A percentile compares a stretch with the other conserved stretches of the same genome.
Conservation (phyloP, 176 grass and related monocot genomes). For the Oryza glumipatula region DNA sequence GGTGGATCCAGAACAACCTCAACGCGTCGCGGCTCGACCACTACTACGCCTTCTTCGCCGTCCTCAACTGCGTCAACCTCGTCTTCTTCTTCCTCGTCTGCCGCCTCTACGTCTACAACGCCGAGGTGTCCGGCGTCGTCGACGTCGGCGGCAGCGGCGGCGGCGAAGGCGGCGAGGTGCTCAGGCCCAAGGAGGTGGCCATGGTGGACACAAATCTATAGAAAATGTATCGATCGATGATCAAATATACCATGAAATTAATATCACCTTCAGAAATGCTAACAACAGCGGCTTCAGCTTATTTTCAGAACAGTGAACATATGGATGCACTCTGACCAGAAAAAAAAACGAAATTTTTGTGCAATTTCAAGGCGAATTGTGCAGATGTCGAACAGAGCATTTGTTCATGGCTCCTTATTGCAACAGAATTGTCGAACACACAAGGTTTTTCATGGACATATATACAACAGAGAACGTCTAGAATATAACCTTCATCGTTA, state of each 20-base stretch:
- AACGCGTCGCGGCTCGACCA: slow-evolving; percentile 82
- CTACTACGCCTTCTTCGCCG: slow-evolving; percentile 82
- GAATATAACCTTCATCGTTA: too few relatives aligned
- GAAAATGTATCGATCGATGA: background rate
- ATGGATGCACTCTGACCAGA: too few relatives aligned
- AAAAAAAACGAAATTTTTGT: too few relatives aligned
- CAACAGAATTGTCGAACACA: too few relatives aligned
- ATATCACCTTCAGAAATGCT: background rate
- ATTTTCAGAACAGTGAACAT: too few relatives aligned
- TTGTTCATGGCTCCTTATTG: background rate
- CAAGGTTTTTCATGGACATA: too few relatives aligned
- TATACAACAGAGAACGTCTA: too few relatives aligned
- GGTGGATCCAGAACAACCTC: slow-evolving; percentile 90
- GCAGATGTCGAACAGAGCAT: background rate
- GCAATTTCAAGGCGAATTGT: too few relatives aligned
- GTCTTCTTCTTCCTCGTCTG: slow-evolving; percentile 64
- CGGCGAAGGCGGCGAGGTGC: background rate
- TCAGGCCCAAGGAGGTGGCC: slow-evolving; percentile 26
- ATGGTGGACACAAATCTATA: background rate
- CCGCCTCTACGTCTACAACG: slow-evolving; percentile 80
- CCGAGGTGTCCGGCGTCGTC: slow-evolving; percentile 35
- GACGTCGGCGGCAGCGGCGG: background rate
- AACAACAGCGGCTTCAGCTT: too few relatives aligned
- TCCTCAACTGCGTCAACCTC: slow-evolving; percentile 74
- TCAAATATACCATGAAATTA: background rate